phyloP scores from a whole-genome alignment of 768 basidiomycete species.

The Collybiopsis luxurians region DNA sequence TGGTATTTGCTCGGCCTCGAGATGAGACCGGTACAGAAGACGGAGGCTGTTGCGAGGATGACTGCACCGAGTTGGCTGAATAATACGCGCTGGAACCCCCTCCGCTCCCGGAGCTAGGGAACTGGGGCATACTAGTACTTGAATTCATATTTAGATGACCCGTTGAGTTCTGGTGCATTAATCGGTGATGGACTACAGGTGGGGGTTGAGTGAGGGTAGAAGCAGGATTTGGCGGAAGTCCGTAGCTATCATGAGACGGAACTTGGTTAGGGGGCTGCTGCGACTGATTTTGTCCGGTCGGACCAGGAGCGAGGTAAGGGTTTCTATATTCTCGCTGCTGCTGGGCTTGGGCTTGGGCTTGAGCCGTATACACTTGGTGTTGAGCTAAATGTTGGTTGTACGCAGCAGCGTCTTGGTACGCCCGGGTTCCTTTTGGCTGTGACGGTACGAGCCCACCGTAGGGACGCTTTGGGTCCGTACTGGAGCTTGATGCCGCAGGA shows the following conservation, averaged over 20 bases:
- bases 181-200: slow-evolving; percentile 34
- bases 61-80: slow-evolving; percentile 38
- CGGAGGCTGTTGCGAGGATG: not conserved
- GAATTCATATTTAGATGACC: slow-evolving; percentile 21
- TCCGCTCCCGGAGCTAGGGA: slow-evolving; percentile 16
- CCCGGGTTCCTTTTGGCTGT: slow-evolving; percentile 81
- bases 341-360: slow-evolving; percentile 76
- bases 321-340: slow-evolving; percentile 61
- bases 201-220: slow-evolving; percentile 34
- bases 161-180: slow-evolving; percentile 50
- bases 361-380: slow-evolving; percentile 91
- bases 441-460: slow-evolving; percentile 92
- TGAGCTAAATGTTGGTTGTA: slow-evolving; percentile 95
- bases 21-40: not conserved
- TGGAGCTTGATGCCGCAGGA: slow-evolving; percentile 15
- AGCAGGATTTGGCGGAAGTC: slow-evolving; percentile 31
- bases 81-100: slow-evolving; percentile 70
- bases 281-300: slow-evolving; percentile 24
- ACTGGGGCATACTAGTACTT: slow-evolving; percentile 43
- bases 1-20: slow-evolving; percentile 85
- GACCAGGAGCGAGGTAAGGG: slow-evolving; percentile 69
- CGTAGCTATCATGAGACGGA: slow-evolving; percentile 19
- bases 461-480: slow-evolving; percentile 75
- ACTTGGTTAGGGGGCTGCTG: slow-evolving; percentile 24
- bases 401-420: slow-evolving; percentile 87